These are phyloP conservation scores for Chlorophyllum brunneum DNA, from an alignment of 768 basidiomycete species.

Conservation along the genomic window DNA sequence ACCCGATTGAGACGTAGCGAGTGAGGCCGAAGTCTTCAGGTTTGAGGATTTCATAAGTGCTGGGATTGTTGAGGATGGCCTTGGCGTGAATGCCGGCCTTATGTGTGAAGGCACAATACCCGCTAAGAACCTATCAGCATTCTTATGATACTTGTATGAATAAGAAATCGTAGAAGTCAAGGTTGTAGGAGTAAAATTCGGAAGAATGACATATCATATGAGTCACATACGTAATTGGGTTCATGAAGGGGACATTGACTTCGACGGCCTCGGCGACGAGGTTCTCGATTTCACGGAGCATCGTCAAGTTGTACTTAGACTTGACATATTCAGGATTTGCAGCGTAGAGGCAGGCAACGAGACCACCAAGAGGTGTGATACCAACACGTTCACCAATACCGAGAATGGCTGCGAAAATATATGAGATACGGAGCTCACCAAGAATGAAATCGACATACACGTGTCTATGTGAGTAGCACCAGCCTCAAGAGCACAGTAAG, in stretches of 20 bases:
- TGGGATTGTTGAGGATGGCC: slow-evolving; percentile 94
- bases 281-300: slow-evolving; percentile 99
- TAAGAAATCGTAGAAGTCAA: too few relatives aligned
- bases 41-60: slow-evolving; percentile 98
- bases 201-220: background rate
- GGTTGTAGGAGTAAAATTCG: background rate
- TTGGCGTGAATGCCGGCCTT: slow-evolving; percentile 99
- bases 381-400: slow-evolving; percentile 99
- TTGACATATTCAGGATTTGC: slow-evolving; percentile 99
- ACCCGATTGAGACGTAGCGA: slow-evolving; percentile 97
- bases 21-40: slow-evolving; percentile 98
- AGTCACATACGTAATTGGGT: slow-evolving; percentile 75
- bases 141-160: too few relatives aligned
- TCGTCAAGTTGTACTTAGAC: slow-evolving; percentile 95
- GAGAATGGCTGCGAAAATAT: slow-evolving; percentile 64
- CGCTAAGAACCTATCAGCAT: slow-evolving; percentile 43
- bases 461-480: slow-evolving; percentile 99
- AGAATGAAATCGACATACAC: slow-evolving; percentile 44
- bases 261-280: slow-evolving; percentile 98
- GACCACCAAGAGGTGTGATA: slow-evolving; percentile 95
- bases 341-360: slow-evolving; percentile 94
- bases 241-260: slow-evolving; percentile 96
- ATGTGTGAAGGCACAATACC: slow-evolving; percentile 99
- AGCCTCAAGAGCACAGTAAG: slow-evolving; percentile 96
- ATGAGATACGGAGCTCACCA: slow-evolving; percentile 5